Evolutionary conservation across 495 filamentous ascomycete genomes (phyloP).

Genomic region (Cercophora scortea): DNA sequence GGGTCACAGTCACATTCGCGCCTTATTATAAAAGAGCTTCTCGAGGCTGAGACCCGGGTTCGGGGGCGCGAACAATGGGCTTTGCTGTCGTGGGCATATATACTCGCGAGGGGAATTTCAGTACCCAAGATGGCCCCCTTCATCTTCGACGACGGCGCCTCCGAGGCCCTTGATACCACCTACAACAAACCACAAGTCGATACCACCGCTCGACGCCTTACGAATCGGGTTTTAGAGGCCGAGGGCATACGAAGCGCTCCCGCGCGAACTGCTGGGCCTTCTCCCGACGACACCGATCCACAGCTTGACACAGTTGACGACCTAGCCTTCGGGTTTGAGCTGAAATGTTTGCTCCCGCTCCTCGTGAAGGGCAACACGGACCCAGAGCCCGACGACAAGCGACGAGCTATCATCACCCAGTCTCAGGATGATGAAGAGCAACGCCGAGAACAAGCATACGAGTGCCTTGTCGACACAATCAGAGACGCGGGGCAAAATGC

Average conservation of each 20-base stretch:
- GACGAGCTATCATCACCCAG: neutral
- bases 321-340: constrained; percentile 1
- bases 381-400: neutral
- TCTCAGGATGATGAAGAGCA: neutral
- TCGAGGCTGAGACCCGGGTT: too few relatives aligned
- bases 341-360: neutral
- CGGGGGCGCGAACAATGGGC: too few relatives aligned
- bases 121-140: neutral
- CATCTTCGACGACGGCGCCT: neutral
- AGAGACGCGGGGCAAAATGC: constrained; percentile 9
- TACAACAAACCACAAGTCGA: neutral
- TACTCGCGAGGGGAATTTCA: neutral
- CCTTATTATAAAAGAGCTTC: too few relatives aligned
- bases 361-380: neutral
- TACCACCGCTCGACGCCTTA: neutral
- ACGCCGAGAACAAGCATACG: constrained; percentile 4
- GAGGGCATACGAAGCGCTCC: too few relatives aligned
- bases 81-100: too few relatives aligned
- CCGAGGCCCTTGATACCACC: neutral
- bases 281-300: neutral
- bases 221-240: too few relatives aligned
- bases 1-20: too few relatives aligned
- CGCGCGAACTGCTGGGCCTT: neutral
- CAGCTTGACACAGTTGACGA: constrained; percentile 1
- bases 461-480: constrained; percentile 14